Conservation (phyloP, 306 rosid genomes). For the Abrus precatorius region DNA sequence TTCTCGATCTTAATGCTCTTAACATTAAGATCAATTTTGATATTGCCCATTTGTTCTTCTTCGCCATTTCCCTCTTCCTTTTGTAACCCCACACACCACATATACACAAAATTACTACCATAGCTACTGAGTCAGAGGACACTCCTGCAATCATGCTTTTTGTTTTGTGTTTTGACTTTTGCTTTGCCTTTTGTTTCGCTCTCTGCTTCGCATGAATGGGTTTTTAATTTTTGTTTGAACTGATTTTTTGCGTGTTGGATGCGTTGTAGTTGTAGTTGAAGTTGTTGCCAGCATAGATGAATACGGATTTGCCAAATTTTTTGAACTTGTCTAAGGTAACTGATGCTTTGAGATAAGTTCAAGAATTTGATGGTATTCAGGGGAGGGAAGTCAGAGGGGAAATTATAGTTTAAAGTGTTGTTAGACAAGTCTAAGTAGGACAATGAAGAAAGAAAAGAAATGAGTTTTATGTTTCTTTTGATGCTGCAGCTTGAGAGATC, state of each 20-base stretch:
- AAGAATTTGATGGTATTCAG: slow-evolving; percentile 56
- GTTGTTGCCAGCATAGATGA: slow-evolving; percentile 65
- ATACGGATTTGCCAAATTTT: slow-evolving; percentile 68
- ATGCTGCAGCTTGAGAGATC: slow-evolving; percentile 75
- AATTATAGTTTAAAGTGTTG: slow-evolving; percentile 71
- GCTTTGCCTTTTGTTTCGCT: not conserved
- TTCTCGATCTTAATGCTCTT: slow-evolving; percentile 72
- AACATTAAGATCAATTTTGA: slow-evolving; percentile 71
- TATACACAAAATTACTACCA: slow-evolving; percentile 41
- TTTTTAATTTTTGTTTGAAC: slow-evolving; percentile 29
- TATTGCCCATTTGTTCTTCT: slow-evolving; percentile 88
- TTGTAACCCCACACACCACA: slow-evolving; percentile 49
- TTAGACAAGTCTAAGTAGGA: slow-evolving; percentile 72
- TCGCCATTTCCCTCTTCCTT: slow-evolving; percentile 56
- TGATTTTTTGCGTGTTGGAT: slow-evolving; percentile 44
- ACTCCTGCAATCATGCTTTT: slow-evolving; percentile 30
- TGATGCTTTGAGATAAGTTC: slow-evolving; percentile 65
- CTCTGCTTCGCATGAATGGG: slow-evolving; percentile 19
- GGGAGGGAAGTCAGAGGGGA: slow-evolving; percentile 87
- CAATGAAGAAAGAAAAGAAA: slow-evolving; percentile 62
- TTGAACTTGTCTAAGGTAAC: slow-evolving; percentile 37
- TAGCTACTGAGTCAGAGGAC: slow-evolving; percentile 50
- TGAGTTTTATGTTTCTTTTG: slow-evolving; percentile 63
- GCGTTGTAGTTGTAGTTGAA: slow-evolving; percentile 32
- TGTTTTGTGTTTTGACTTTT: slow-evolving; percentile 45